Conservation (phyloP, 495 filamentous ascomycete species). For the Xylaria cubensis region DNA sequence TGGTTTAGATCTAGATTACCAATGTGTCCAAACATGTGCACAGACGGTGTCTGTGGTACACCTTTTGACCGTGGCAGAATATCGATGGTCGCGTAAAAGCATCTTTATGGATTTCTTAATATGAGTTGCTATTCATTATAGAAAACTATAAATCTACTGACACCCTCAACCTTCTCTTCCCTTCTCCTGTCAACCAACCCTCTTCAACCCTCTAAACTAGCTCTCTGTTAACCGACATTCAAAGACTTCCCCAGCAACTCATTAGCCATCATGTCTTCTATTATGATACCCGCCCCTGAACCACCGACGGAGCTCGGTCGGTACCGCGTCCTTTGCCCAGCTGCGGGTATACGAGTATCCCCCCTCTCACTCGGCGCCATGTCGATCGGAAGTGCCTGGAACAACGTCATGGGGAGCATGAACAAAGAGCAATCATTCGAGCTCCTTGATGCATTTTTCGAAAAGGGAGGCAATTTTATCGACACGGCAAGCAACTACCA, state of each 20-base stretch:
- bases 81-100: background rate
- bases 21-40: background rate
- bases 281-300: conserved; percentile 47
- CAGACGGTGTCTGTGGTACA: background rate
- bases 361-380: conserved; percentile 68
- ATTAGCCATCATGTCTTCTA: conserved; percentile 17
- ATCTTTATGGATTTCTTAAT: background rate
- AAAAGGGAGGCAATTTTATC: conserved; percentile 72
- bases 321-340: conserved; percentile 65
- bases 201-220: background rate
- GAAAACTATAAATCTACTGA: conserved; percentile 1
- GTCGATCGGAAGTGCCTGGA: conserved; percentile 65
- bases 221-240: background rate
- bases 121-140: background rate
- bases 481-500: conserved; percentile 75
- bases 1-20: background rate
- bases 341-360: conserved; percentile 64
- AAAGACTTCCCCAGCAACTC: background rate
- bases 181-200: background rate
- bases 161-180: background rate
- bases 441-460: conserved; percentile 64
- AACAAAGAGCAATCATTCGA: conserved; percentile 33
- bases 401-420: conserved; percentile 31
- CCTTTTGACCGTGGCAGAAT: too few relatives aligned
- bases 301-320: conserved; percentile 64